Evolutionary conservation across 2,329 filamentous ascomycete genomes (phyloP).

Genomic region (Arthrinium phaeospermum): DNA sequence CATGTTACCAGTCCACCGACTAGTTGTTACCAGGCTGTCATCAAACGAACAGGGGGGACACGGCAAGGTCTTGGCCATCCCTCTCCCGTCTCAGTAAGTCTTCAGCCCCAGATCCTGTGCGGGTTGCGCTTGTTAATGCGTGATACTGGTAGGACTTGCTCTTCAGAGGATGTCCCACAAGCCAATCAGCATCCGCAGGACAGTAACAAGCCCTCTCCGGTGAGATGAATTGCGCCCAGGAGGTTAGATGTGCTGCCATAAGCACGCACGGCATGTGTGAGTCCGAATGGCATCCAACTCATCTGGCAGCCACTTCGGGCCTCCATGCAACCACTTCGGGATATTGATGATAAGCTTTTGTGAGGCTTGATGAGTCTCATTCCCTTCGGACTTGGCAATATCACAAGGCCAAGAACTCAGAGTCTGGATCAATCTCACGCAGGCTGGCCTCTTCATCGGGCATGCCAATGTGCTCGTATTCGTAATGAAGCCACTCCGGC

Average conservation of each 20-base stretch:
- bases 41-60: background rate
- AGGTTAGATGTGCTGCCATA: background rate
- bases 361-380: background rate
- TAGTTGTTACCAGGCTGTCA: background rate
- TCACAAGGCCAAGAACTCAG: slow-evolving; percentile 22
- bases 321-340: background rate
- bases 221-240: background rate
- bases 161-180: background rate
- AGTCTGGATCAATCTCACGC: slow-evolving; percentile 22
- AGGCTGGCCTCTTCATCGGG: slow-evolving; percentile 19
- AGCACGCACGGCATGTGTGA: background rate
- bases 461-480: slow-evolving; percentile 21
- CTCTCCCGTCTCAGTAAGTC: background rate
- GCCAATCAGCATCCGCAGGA: background rate
- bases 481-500: slow-evolving; percentile 24
- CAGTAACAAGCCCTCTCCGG: background rate
- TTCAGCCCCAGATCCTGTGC: background rate
- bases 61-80: background rate
- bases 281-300: background rate
- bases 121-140: background rate
- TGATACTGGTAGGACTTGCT: background rate
- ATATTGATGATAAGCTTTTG: background rate
- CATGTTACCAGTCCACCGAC: background rate
- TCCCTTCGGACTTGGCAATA: background rate
- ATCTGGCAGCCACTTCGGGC: background rate